Base-by-base conservation (phyloP, 192 early-diverging fungal species). In the Podila minutissima region DNA sequence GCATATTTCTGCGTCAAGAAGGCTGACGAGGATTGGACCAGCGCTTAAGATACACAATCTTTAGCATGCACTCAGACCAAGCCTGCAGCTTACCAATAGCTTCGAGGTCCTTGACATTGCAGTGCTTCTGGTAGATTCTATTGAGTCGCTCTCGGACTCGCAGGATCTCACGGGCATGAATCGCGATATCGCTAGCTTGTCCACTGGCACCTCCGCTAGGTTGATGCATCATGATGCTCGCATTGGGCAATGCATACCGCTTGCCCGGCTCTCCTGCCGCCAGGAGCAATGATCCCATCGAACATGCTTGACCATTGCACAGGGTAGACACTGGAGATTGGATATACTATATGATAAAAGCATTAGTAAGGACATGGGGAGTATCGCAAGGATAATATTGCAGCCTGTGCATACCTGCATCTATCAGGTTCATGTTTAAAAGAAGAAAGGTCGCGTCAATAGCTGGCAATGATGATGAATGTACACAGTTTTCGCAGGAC, bases 211-310 rank as follows among this genome's bases (percentile, higher is more conserved):
- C 97, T 26, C 98, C 98, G 37, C 92, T 95, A 28, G 98, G 98
- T 83, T 99, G 98, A 79, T 99, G 98, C 58, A 99, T 93, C 98
- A 98, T 99, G 28, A 99, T 92, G 3, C 92, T 89, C 8, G 96
- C 92, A 79, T 99, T 94, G 12, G 97, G 97, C 20, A 99, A 83
- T 26, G 95, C 86, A 55, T 90, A 94, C 35, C 98, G 82, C 59
- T 95, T 93, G 22, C 97, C 98, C 17, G 92, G 91, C 38, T 95
- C 91, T 13, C 98, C 97, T 19, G 97, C 96, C 7, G 95, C 88
- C 61, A 99, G 78, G 15, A 99, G 86, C 60, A 99, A 86, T 57
- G 97, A 98, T 10, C 95, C 98, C 98, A 99, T 99, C 0, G 96
- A 97, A 71, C 96, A 97, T 5, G 98, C 97, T 85, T 99, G 98